These are phyloP conservation scores for Amylocarpus encephaloides DNA, from an alignment of 2,329 filamentous ascomycete genomes.

Conservation along the genomic window DNA sequence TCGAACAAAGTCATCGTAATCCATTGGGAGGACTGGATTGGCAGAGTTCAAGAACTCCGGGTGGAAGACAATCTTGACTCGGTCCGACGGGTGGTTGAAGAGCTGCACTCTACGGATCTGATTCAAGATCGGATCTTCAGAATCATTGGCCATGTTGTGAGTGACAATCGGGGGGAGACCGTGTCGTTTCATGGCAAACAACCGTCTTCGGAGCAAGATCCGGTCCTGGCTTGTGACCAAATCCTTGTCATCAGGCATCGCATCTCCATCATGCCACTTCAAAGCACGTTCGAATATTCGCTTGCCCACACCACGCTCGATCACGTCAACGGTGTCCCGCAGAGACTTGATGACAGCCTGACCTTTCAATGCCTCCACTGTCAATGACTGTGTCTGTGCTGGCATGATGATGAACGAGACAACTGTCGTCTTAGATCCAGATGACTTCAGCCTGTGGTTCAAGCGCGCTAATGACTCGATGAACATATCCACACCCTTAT, in stretches of 20 bases:
- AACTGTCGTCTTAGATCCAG: conserved; percentile 85
- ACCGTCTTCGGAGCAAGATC: conserved; percentile 79
- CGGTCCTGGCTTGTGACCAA: conserved; percentile 88
- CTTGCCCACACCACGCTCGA: conserved; percentile 86
- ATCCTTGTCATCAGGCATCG: conserved; percentile 94
- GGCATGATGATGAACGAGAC: conserved; percentile 99
- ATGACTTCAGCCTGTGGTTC: conserved; percentile 83
- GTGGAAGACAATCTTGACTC: conserved; percentile 97
- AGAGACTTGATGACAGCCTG: conserved; percentile 97
- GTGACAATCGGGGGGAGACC: conserved; percentile 91
- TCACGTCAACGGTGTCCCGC: conserved; percentile 85
- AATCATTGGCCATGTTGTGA: conserved; percentile 96
- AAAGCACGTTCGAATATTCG: conserved; percentile 92
- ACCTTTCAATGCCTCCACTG: conserved; percentile 91
- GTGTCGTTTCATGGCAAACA: conserved; percentile 95
- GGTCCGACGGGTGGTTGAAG: conserved; percentile 91
- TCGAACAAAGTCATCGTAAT: conserved; percentile 97
- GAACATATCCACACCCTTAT: conserved; percentile 99
- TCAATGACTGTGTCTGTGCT: conserved; percentile 88
- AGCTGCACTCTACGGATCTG: conserved; percentile 93
- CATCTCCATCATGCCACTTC: conserved; percentile 90
- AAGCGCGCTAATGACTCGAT: conserved; percentile 91
- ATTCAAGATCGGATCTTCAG: conserved; percentile 89
- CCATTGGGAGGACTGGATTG: conserved; percentile 89
- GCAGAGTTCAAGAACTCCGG: conserved; percentile 95